Evolutionary conservation across 495 filamentous ascomycete species (phyloP), one percentile per base, ranked within the genome.

Genomic region (Penicillium canariense): DNA sequence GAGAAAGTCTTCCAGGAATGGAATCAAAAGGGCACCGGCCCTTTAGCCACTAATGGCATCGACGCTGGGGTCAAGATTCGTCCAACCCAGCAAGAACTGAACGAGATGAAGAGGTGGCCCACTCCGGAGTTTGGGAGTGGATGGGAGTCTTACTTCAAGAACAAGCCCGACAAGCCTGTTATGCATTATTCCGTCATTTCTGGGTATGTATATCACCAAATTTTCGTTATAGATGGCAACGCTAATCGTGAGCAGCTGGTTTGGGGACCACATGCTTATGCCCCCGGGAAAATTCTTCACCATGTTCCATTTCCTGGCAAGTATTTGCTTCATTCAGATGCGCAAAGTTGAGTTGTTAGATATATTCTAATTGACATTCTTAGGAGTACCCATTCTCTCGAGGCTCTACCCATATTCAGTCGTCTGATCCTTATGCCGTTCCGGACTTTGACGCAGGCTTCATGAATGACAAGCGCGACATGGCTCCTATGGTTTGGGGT

Each of bases 371-470:
- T 38, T 12, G 8, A 6, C 5, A 26, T 26, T 30, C 22, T 3
- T 28, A 69, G 66, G 74, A 90, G 72, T 91, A 91, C 58, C 87
- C 88, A 11, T 91, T 91, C 79, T 87, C 83, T 32, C 85, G 88
- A 55, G 89, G 89, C 8, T 82, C 68, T 38, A 89, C 81, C 7
- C 84, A 91, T 63, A 88, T 93, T 68, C 77, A 80, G 26, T 87
- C 83, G 0, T 68, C 87, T 0, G 82, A 89, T 50, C 85, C 85
- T 10, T 91, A 91, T 62, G 87, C 85, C 42, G 71, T 73, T 7
- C 87, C 88, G 1, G 88, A 91, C 68, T 92, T 93, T 57, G 88
- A 92, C 67, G 82, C 87, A 3, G 88, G 88, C 22, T 93, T 91
- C 72, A 90, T 92, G 87, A 91, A 88, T 57, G 87, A 92, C 66